Evolutionary conservation across 805 yeast genomes (phyloP).

Genomic region (Teunomyces stri): DNA sequence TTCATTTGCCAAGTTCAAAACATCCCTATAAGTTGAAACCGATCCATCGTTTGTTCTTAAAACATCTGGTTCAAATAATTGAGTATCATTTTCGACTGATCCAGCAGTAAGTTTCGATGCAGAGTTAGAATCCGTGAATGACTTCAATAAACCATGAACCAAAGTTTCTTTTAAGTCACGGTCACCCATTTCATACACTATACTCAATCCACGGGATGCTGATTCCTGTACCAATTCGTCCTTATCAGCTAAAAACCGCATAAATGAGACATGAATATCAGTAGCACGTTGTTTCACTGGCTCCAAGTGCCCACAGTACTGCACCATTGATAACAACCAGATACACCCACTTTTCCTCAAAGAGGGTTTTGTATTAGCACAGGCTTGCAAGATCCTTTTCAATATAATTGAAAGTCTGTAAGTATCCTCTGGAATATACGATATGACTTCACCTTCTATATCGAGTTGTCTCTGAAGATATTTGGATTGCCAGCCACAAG

Average conservation of each 20-base stretch:
- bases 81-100: constrained; percentile 71
- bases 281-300: constrained; percentile 43
- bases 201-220: constrained; percentile 83
- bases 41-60: constrained; percentile 81
- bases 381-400: constrained; percentile 48
- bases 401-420: constrained; percentile 37
- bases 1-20: constrained; percentile 82
- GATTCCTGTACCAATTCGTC: constrained; percentile 91
- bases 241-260: constrained; percentile 73
- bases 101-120: constrained; percentile 56
- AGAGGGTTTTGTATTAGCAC: constrained; percentile 68
- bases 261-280: constrained; percentile 70
- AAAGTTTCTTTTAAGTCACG: constrained; percentile 63
- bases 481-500: constrained; percentile 73
- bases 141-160: constrained; percentile 66
- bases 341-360: constrained; percentile 75
- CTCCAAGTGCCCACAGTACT: constrained; percentile 58
- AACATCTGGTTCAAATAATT: constrained; percentile 79
- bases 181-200: constrained; percentile 78
- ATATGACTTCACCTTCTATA: constrained; percentile 36
- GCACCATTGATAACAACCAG: constrained; percentile 80
- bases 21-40: constrained; percentile 87
- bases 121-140: constrained; percentile 70
- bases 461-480: constrained; percentile 54
- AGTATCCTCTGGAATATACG: constrained; percentile 16